Conservation (phyloP, 2,329 filamentous ascomycete genomes). For the Alternaria alternata region DNA sequence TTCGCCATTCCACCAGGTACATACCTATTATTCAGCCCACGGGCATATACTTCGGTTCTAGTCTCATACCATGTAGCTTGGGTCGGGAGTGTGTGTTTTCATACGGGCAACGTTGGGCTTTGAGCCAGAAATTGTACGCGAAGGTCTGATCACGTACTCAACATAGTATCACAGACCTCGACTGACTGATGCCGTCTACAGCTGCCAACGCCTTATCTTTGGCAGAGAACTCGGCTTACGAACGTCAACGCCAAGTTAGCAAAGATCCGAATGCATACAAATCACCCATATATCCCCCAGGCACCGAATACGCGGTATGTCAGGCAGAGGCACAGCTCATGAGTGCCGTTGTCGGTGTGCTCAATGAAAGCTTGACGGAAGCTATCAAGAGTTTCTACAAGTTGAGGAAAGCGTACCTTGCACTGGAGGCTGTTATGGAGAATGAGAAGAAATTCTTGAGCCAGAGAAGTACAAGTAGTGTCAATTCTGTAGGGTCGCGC, state of each 20-base stretch:
- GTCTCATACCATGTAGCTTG: constrained; percentile 64
- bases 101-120: constrained; percentile 87
- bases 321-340: constrained; percentile 88
- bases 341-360: constrained; percentile 83
- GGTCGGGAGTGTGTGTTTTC: constrained; percentile 81
- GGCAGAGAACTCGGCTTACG: constrained; percentile 78
- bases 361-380: constrained; percentile 93
- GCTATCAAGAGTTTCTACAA: constrained; percentile 93
- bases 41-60: not conserved
- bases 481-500: constrained; percentile 33
- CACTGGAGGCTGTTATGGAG: constrained; percentile 79
- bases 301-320: constrained; percentile 86
- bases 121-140: constrained; percentile 88
- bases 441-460: constrained; percentile 70
- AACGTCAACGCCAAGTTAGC: constrained; percentile 78
- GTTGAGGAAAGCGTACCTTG: constrained; percentile 84
- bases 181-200: constrained; percentile 35
- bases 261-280: constrained; percentile 65
- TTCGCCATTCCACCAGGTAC: constrained; percentile 84
- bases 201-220: constrained; percentile 75
- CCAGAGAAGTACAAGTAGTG: constrained; percentile 45
- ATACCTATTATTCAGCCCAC: constrained; percentile 1
- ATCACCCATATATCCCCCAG: constrained; percentile 77
- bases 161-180: not conserved
- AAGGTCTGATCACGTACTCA: constrained; percentile 58